Evolutionary conservation across 768 basidiomycete genomes (phyloP).

Genomic region (Chlorophyllum brunneum): DNA sequence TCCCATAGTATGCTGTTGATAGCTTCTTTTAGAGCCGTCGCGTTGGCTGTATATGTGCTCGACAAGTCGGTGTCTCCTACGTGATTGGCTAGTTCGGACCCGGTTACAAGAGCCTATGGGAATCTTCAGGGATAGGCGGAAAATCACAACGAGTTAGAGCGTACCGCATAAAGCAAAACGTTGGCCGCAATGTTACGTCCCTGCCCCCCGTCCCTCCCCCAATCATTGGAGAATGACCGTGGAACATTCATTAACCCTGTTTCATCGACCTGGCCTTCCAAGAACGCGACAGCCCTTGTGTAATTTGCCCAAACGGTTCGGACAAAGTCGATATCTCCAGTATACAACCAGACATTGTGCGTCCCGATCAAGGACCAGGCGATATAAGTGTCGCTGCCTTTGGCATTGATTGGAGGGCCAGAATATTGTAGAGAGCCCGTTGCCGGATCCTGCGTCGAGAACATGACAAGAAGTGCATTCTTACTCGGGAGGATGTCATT

Average conservation of each 20-base stretch:
- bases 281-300: conserved; percentile 32
- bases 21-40: conserved; percentile 33
- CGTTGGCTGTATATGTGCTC: conserved; percentile 25
- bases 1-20: conserved; percentile 46
- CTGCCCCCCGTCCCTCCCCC: conserved; percentile 43
- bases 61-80: conserved; percentile 24
- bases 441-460: conserved; percentile 38
- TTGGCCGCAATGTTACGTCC: conserved; percentile 47
- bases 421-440: conserved; percentile 12
- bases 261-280: conserved; percentile 38
- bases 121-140: not conserved
- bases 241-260: conserved; percentile 39
- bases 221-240: conserved; percentile 40
- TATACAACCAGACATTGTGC: conserved; percentile 40
- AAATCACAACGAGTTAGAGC: not conserved
- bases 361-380: conserved; percentile 46
- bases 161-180: conserved; percentile 39
- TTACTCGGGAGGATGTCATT: conserved; percentile 35
- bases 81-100: conserved; percentile 30
- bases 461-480: conserved; percentile 47
- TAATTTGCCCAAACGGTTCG: conserved; percentile 41
- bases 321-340: conserved; percentile 43
- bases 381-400: conserved; percentile 38
- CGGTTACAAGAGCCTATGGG: conserved; percentile 29
- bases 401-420: conserved; percentile 10